Evolutionary conservation across 2,329 filamentous ascomycete genomes (phyloP), one percentile per base, ranked within the genome.

Genomic region (Emmonsiellopsis sp.): DNA sequence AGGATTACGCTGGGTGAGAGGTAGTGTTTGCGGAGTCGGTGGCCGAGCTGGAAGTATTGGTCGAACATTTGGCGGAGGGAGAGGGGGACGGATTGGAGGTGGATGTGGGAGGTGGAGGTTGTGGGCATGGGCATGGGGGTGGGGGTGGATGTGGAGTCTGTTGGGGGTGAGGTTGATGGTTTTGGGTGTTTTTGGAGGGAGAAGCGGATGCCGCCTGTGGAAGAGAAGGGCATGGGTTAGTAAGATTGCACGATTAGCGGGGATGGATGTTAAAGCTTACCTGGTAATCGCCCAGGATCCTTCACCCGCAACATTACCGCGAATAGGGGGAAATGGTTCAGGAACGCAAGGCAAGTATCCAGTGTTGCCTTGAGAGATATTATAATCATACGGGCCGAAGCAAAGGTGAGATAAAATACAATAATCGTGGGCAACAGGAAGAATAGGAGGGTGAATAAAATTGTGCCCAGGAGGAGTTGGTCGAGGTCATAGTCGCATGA

Each of bases 401-500:
- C 92, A 73, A 98, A 98, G 42, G 94, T 95, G 55, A 96, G 78
- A 66, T 98, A 98, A 68, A 97, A 98, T 43, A 98, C 93, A 51
- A 92, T 83, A 26, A 98, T 90, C 0, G 93, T 98, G 0, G 93
- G 93, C 3, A 98, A 77, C 13, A 98, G 78, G 69, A 97, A 98
- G 73, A 95, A 95, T 1, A 98, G 80, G 7, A 98, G 76, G 0
- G 93, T 97, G 67, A 98, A 98, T 16, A 98, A 77, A 55, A 98
- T 97, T 0, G 93, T 98, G 56, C 93, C 93, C 7, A 98, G 84
- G 6, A 98, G 83, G 3, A 98, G 81, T 72, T 98, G 94, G 67
- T 98, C 93, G 26, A 98, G 81, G 67, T 97, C 93, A 72, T 98
- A 98, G 73, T 97, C 93, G 76, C 93, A 98, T 46, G 91, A 95